These are phyloP conservation scores for Turnera subulata DNA, from an alignment of 345 rosid genomes.

Conservation along the genomic window DNA sequence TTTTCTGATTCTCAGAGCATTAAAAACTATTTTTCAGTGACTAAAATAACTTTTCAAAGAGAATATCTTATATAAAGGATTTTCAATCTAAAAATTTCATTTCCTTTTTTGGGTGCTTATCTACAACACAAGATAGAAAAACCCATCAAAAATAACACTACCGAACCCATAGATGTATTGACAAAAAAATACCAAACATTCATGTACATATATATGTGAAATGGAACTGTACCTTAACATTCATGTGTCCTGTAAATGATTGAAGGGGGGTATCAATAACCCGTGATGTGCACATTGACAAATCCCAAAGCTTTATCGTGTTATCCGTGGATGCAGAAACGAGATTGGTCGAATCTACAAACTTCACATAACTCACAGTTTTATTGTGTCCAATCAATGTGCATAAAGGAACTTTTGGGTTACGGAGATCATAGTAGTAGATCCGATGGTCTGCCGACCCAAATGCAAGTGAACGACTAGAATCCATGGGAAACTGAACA, in stretches of 20 bases:
- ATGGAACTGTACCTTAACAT: slow-evolving; percentile 61
- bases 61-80: no score
- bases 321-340: slow-evolving; percentile 96
- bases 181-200: not conserved
- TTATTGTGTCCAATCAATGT: slow-evolving; percentile 77
- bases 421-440: slow-evolving; percentile 88
- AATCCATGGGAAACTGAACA: slow-evolving; percentile 84
- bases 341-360: slow-evolving; percentile 61
- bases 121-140: no score
- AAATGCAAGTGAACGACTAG: slow-evolving; percentile 78
- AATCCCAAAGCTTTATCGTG: slow-evolving; percentile 95
- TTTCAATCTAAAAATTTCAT: no score
- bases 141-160: no score
- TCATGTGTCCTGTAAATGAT: slow-evolving; percentile 80
- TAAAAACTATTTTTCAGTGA: no score
- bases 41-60: no score
- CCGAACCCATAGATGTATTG: no score
- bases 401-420: slow-evolving; percentile 69
- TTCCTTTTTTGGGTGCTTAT: no score
- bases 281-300: slow-evolving; percentile 66
- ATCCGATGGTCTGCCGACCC: slow-evolving; percentile 95
- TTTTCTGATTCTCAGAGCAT: no score
- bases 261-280: slow-evolving; percentile 72
- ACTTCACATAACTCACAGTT: slow-evolving; percentile 95
- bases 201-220: slow-evolving; percentile 5